phyloP scores from a whole-genome alignment of 805 yeast genomes.

The Huiozyma naganishii region DNA sequence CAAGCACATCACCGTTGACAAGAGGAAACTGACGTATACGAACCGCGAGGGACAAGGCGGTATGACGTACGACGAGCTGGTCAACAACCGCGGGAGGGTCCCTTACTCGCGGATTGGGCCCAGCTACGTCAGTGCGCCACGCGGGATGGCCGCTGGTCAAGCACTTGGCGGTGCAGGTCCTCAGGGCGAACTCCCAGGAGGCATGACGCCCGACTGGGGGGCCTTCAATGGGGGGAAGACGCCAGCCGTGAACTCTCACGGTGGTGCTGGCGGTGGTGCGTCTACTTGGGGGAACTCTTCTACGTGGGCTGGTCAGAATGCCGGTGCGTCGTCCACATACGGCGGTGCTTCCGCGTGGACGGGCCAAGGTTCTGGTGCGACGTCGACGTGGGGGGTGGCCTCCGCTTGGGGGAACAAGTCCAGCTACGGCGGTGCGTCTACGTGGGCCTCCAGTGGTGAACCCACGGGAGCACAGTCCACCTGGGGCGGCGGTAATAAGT shows the following conservation, averaged over 20 bases:
- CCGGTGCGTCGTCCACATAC: slow-evolving; percentile 29
- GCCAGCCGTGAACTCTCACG: slow-evolving; percentile 29
- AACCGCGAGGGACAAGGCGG: slow-evolving; percentile 54
- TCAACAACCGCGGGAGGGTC: slow-evolving; percentile 39
- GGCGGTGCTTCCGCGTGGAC: slow-evolving; percentile 33
- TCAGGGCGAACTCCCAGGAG: slow-evolving; percentile 24
- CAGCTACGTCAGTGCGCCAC: slow-evolving; percentile 27
- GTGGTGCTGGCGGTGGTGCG: slow-evolving; percentile 26
- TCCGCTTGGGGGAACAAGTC: slow-evolving; percentile 32
- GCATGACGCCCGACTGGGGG: slow-evolving; percentile 46
- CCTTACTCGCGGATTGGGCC: slow-evolving; percentile 29
- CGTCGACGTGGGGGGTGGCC: slow-evolving; percentile 37
- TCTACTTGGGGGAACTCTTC: slow-evolving; percentile 38
- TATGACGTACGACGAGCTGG: slow-evolving; percentile 68
- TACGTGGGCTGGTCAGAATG: slow-evolving; percentile 32
- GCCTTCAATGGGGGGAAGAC: slow-evolving; percentile 42
- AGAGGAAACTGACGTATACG: slow-evolving; percentile 64
- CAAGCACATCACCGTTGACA: slow-evolving; percentile 77
- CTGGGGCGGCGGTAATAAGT: slow-evolving; percentile 32
- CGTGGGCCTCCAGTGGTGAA: slow-evolving; percentile 31
- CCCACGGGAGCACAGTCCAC: slow-evolving; percentile 37
- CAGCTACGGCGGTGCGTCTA: slow-evolving; percentile 33
- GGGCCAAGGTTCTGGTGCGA: slow-evolving; percentile 33
- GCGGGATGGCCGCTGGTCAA: slow-evolving; percentile 26
- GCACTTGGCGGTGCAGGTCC: slow-evolving; percentile 22